Percentiles rank a stretch among this genome's conserved stretches.
Conservation (phyloP, 371 early-diverging fungal genomes). For the Mucor indicus region DNA sequence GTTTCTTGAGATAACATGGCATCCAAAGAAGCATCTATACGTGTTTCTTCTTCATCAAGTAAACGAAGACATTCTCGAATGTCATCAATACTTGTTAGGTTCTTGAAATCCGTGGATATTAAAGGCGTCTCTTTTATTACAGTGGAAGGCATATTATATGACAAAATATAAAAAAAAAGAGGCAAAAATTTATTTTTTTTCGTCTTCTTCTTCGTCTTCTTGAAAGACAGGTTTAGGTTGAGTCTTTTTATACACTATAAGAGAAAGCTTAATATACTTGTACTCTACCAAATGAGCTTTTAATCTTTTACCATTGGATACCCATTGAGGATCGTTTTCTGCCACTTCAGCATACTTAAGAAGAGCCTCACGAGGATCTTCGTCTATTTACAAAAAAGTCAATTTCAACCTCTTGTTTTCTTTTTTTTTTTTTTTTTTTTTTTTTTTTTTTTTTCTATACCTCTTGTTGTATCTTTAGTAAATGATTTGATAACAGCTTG, state of each 20-base stretch:
- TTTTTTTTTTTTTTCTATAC: background rate
- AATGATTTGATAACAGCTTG: conserved; percentile 83
- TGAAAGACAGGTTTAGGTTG: conserved; percentile 83
- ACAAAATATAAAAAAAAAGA: background rate
- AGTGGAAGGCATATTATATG: conserved; percentile 2
- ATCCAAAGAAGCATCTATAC: conserved; percentile 63
- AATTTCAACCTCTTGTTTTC: background rate
- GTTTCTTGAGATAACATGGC: conserved; percentile 40
- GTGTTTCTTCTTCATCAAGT: conserved; percentile 66
- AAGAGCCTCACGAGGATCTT: conserved; percentile 95
- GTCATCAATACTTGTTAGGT: conserved; percentile 61
- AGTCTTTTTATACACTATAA: conserved; percentile 75
- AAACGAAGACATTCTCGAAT: conserved; percentile 62
- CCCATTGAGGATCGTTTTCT: conserved; percentile 83
- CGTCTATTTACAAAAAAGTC: conserved; percentile 30
- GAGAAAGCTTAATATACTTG: background rate
- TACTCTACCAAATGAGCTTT: background rate
- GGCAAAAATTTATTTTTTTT: conserved; percentile 30
- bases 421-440: too few species aligned
- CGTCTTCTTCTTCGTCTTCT: conserved; percentile 64
- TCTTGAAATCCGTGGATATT: conserved; percentile 7
- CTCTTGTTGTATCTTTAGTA: conserved; percentile 81
- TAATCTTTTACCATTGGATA: conserved; percentile 60
- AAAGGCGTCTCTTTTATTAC: background rate
- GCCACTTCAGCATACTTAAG: conserved; percentile 85